A percentile compares a stretch with the other conserved stretches of the same genome.
phyloP scores from a whole-genome alignment of 768 basidiomycete species.

The Xerocomus spinulosus region DNA sequence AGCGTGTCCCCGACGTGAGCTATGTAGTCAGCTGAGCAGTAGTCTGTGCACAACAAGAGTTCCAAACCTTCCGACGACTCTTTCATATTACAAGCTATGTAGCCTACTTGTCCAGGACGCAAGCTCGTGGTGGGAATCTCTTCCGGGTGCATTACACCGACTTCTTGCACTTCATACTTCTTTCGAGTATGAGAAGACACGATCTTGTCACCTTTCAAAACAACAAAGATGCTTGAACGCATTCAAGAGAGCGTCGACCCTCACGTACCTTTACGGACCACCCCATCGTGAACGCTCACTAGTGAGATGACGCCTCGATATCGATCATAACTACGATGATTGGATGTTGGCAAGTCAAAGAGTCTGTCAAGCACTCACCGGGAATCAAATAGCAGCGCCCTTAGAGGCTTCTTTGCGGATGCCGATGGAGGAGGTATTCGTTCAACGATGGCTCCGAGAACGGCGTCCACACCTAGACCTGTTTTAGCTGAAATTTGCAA shows the following conservation, averaged over 20 bases:
- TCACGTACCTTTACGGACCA: slow-evolving; percentile 69
- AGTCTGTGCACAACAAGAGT: background rate
- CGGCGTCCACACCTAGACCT: slow-evolving; percentile 72
- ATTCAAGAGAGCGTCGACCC: background rate
- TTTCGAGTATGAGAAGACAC: slow-evolving; percentile 79
- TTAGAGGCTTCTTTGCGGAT: slow-evolving; percentile 48
- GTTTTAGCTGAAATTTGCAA: slow-evolving; percentile 90
- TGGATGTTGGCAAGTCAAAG: slow-evolving; percentile 3
- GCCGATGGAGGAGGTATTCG: slow-evolving; percentile 80
- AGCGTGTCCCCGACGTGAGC: slow-evolving; percentile 95
- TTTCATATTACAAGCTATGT: slow-evolving; percentile 96
- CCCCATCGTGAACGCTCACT: slow-evolving; percentile 75
- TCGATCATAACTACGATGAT: slow-evolving; percentile 71
- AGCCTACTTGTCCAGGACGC: slow-evolving; percentile 80
- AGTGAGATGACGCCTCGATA: slow-evolving; percentile 95
- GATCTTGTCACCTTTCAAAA: slow-evolving; percentile 76
- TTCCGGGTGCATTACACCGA: slow-evolving; percentile 88
- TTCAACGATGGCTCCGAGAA: slow-evolving; percentile 77
- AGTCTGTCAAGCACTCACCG: slow-evolving; percentile 47
- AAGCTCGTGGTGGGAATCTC: slow-evolving; percentile 69
- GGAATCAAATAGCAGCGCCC: slow-evolving; percentile 91
- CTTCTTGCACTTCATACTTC: slow-evolving; percentile 82
- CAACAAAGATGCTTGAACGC: background rate
- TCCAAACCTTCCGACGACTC: slow-evolving; percentile 81
- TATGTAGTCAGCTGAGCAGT: slow-evolving; percentile 28